Percentiles rank a stretch among this genome's conserved stretches.
These are phyloP conservation scores for Talaromyces sp. DNA, from an alignment of 2,329 filamentous ascomycete species.

Conservation along the genomic window DNA sequence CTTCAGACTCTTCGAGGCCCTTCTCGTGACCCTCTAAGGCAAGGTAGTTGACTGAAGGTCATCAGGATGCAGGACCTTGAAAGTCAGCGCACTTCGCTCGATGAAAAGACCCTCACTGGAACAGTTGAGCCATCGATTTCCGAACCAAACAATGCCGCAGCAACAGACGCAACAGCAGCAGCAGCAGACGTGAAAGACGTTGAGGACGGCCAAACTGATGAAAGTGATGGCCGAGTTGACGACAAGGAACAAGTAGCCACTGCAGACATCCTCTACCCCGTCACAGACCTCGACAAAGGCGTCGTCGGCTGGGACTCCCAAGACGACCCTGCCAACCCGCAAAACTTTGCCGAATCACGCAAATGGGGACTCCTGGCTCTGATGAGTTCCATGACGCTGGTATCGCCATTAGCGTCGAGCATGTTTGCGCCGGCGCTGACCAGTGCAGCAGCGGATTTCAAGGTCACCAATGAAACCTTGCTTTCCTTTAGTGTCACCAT, in stretches of 20 bases:
- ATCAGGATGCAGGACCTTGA: conserved; percentile 2
- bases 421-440: conserved; percentile 68
- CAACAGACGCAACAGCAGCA: background rate
- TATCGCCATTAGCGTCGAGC: conserved; percentile 46
- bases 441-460: conserved; percentile 60
- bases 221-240: no score
- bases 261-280: background rate
- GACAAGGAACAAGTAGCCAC: background rate
- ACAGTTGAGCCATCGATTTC: background rate
- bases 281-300: conserved; percentile 16
- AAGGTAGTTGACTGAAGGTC: background rate
- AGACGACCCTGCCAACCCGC: conserved; percentile 35
- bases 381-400: conserved; percentile 33
- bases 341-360: conserved; percentile 34
- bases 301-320: conserved; percentile 22
- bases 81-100: background rate
- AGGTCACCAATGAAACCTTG: conserved; percentile 45
- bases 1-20: background rate
- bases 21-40: background rate
- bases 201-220: background rate
- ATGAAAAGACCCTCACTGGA: background rate
- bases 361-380: conserved; percentile 37
- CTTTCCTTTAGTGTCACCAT: conserved; percentile 64
- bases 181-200: background rate
- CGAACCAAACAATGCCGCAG: background rate